These are phyloP conservation scores for Helminthosporium solani DNA, from an alignment of 2,329 filamentous ascomycete genomes.

Conservation along the genomic window DNA sequence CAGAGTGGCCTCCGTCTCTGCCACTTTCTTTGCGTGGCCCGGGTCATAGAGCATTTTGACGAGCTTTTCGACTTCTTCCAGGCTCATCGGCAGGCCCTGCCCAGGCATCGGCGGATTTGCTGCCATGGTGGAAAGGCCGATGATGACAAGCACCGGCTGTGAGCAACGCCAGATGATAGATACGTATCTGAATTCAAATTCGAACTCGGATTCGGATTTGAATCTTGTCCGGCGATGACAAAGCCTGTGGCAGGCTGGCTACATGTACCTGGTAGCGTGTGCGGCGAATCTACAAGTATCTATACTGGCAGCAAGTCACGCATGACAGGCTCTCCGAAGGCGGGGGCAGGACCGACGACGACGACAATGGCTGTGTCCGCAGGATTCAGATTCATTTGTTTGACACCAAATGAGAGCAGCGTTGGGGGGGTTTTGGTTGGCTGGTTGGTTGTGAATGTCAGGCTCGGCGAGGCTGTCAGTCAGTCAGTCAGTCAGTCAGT, in stretches of 20 bases:
- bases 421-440: too few relatives aligned
- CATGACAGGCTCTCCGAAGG: constrained; percentile 17
- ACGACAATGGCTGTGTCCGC: constrained; percentile 11
- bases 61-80: constrained; percentile 45
- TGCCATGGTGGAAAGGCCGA: constrained; percentile 28
- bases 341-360: constrained; percentile 1
- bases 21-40: constrained; percentile 47
- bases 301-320: constrained; percentile 4
- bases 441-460: constrained; percentile 5
- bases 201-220: background rate
- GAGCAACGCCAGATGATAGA: too few relatives aligned
- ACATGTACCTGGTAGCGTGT: constrained; percentile 18
- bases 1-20: constrained; percentile 68
- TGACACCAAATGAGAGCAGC: constrained; percentile 2
- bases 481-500: too few relatives aligned
- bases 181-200: too few relatives aligned
- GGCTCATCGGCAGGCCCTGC: constrained; percentile 27
- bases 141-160: too few relatives aligned
- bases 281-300: too few relatives aligned
- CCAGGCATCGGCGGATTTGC: constrained; percentile 12
- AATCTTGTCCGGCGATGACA: constrained; percentile 1
- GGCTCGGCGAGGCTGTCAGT: constrained; percentile 10
- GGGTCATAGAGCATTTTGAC: constrained; percentile 55
- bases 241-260: constrained; percentile 4
- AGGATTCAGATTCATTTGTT: constrained; percentile 9